Base-by-base conservation (phyloP, 2,329 filamentous ascomycete species). In the Scorias spongiosa region DNA sequence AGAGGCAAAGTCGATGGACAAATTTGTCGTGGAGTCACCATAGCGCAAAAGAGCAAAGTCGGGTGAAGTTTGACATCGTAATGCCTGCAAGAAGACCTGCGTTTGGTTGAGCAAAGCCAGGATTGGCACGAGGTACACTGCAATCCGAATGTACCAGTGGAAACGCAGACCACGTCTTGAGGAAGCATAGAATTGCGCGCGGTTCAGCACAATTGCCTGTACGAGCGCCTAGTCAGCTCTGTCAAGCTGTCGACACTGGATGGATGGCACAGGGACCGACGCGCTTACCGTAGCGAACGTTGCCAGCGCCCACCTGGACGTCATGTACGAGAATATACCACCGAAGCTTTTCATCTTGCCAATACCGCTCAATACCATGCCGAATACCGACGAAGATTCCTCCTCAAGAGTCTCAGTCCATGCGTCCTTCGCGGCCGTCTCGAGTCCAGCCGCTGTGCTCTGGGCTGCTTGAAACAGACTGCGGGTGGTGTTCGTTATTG, bases 181-280 rank as follows among this genome's bases (percentile, higher is more conserved):
- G 0, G 88, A 89, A 37, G 87, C 89, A 63, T 94, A 96, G 53
- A 96, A 91, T 46, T 88, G 81, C 6, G 91, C 93, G 45, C 91
- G 78, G 60, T 96, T 96, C 18, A 96, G 70, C 46, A 95, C 67
- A 46, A 96, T 76, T 17, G 86, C 86, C 76, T 80, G 48, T 18
- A 42, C n/a, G 15, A 9, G 32, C 32, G 11, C 15, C 12, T 15
- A 36, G 32, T 36, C 32, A 36, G 32, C 11, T 36, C 32, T 5
- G 32, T 15, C 32, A 36, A 5, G 11, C 32, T 36, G 20, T 26
- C 20, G 20, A 26, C 20, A 26, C 7, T 3, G 4, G 7, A 7
- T 26, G 20, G 4, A 26, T 15, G 4, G 32, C 12, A 36, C 9
- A 15, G 32, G 32, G 32, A 36, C 32, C 15, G 15, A 12, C 12